Evolutionary conservation across 352 stramenopile genomes (phyloP), one percentile per base, ranked within the genome.

Genomic region (Blastocystis sp.): DNA sequence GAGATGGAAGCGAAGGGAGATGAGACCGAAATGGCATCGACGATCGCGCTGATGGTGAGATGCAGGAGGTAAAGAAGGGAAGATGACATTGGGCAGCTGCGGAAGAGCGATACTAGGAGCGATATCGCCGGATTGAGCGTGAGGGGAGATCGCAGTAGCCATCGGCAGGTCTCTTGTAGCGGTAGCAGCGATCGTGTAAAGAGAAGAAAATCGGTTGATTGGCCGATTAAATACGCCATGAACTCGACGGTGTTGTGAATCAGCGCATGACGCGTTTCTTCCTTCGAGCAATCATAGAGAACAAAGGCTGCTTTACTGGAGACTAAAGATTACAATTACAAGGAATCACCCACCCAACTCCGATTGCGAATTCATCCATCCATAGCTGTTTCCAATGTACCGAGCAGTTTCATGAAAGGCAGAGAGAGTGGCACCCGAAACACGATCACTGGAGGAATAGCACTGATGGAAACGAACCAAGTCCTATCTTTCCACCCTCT

Each of bases 351-450:
- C 11, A 61, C 67, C 56, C 8, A 40, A 38, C 29, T 78, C 67
- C 7, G 34, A 57, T 40, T 78, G 67, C 27, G 67, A 78, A 42
- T 57, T 78, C 34, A 78, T 24, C 0, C n/a, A 42, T 16, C 34
- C 38, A 78, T 78, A 78, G 24, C 27, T 56, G 38, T 78, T 59
- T n/a, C 67, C 38, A 46, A 78, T 78, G 21, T 78, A 46, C 7
- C 67, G 48, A 4, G 67, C 56, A 34, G 49, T 46, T 24, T 36
- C 21, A 9, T 44, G 42, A 61, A 78, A 78, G 9, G 67, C 21
- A 46, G 46, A 46, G 1, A 78, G 27, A 44, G 24, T 29, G 4
- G 67, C 67, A 11, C 57, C 57, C 4, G 67, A 21, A 24, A 78
- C 67, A 21, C 21, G 29, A 9, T 36, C n/a, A 27, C 57, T 78